Evolutionary conservation across 108 stramenopile species (phyloP), one percentile per base, ranked within the genome.

Genomic region (Cyclostephanos tholiformis): DNA sequence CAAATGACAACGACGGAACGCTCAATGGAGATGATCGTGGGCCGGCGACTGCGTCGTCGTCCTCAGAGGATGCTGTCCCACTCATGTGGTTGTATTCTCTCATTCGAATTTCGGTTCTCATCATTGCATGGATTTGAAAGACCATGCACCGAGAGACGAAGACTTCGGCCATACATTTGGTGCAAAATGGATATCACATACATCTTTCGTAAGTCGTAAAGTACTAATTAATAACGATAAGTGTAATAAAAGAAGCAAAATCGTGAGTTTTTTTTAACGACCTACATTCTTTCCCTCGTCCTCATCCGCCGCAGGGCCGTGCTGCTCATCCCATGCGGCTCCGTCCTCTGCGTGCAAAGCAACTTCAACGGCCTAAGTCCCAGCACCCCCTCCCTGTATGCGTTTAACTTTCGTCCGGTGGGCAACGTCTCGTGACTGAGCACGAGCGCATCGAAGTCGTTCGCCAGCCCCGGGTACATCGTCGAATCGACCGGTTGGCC

Each of bases 261-360:
- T 41, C 9, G 41, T 10, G 41, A 41, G 41, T 41, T 9, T 41
- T 36, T 41, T 41, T 41, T 41, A 41, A 12, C 41, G 9, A 10
- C 12, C 41, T 41, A 41, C 41, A 41, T 41, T 12, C 41, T 12
- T 12, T 41, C 1, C 7, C 13, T 71, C 11, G 50, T 76, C 58
- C 80, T 69, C 62, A 79, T 62, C 57, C 85, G 70, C 70, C 94
- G 76, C 63, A 95, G 68, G 10, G 90, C 86, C 20, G 94, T 95
- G 66, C 89, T 89, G 63, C 90, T 91, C 94, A 95, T 95, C 5
- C 91, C 91, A 71, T 91, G 82, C 6, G 94, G 86, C 81, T 93
- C 92, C 10, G 92, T 95, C 63, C 94, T 84, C 55, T 89, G 76
- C 19, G 91, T 95, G 72, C 94, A 95, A 20, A 95, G 72, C 75